Conservation (phyloP, 2,329 filamentous ascomycete species). For the Pseudogymnoascus sp. region DNA sequence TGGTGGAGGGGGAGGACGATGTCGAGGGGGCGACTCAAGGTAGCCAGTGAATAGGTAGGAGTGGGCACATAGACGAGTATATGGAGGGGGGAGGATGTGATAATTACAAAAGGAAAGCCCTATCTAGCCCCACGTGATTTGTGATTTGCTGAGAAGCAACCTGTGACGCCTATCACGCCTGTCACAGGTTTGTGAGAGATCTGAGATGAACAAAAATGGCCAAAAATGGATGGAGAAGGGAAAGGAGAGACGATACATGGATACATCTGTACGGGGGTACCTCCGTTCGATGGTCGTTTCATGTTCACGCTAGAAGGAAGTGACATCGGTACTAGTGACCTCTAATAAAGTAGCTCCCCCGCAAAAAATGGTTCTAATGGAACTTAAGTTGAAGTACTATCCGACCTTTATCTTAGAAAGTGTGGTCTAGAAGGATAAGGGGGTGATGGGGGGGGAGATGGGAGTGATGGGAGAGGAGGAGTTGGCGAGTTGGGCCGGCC, state of each 20-base stretch:
- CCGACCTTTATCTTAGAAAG: background rate
- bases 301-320: background rate
- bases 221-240: background rate
- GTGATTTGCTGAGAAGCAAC: background rate
- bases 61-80: background rate
- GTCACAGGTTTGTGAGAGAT: background rate
- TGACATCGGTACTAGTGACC: background rate
- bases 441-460: background rate
- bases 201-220: background rate
- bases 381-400: background rate
- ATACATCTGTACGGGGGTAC: background rate
- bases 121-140: background rate
- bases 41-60: background rate
- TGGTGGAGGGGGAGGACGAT: slow-evolving; percentile 65
- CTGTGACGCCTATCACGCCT: background rate
- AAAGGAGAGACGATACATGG: background rate
- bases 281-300: background rate
- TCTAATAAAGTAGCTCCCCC: background rate
- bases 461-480: background rate
- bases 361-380: background rate
- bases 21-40: slow-evolving; percentile 15
- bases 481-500: background rate
- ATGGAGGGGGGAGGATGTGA: background rate
- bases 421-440: background rate
- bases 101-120: background rate